These are phyloP conservation scores for Mortierella hygrophila DNA, from an alignment of 192 early-diverging fungal species.

Conservation along the genomic window DNA sequence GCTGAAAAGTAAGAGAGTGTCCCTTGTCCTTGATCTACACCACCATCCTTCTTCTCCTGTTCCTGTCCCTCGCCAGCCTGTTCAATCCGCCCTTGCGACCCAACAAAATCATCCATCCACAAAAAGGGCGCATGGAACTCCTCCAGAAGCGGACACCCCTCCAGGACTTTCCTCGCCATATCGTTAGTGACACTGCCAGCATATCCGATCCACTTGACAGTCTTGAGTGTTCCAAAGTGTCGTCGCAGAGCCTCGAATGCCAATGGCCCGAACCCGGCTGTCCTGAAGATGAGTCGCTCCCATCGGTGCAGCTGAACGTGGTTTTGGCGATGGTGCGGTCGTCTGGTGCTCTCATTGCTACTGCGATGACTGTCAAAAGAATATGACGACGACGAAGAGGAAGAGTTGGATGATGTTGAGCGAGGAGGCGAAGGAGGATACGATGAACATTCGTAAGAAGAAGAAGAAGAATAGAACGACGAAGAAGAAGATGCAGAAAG, in stretches of 20 bases:
- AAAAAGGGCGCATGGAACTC: conserved; percentile 18
- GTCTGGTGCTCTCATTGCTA: neutral
- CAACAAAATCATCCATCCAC: neutral
- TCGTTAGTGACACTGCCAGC: conserved; percentile 21
- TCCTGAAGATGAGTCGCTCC: conserved; percentile 16
- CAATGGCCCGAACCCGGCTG: conserved; percentile 18
- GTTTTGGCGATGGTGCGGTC: neutral
- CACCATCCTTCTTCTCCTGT: neutral
- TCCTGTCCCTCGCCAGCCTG: neutral
- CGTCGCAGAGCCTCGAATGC: conserved; percentile 21
- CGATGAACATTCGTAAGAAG: neutral
- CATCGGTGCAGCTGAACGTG: neutral
- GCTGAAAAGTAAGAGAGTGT: too few relatives aligned
- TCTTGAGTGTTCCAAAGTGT: conserved; percentile 16
- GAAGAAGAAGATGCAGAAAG: conserved; percentile 11
- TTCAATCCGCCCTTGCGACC: neutral
- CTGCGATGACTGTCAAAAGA: neutral
- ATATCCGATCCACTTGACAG: conserved; percentile 9
- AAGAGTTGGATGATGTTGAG: neutral
- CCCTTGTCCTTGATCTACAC: neutral
- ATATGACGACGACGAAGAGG: neutral
- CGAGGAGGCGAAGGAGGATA: conserved; percentile 7
- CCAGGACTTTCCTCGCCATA: conserved; percentile 19
- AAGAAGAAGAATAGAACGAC: neutral
- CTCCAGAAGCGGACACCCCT: conserved; percentile 7